Evolutionary conservation across 495 filamentous ascomycete species (phyloP).

Genomic region (Gamarada debralockiae): DNA sequence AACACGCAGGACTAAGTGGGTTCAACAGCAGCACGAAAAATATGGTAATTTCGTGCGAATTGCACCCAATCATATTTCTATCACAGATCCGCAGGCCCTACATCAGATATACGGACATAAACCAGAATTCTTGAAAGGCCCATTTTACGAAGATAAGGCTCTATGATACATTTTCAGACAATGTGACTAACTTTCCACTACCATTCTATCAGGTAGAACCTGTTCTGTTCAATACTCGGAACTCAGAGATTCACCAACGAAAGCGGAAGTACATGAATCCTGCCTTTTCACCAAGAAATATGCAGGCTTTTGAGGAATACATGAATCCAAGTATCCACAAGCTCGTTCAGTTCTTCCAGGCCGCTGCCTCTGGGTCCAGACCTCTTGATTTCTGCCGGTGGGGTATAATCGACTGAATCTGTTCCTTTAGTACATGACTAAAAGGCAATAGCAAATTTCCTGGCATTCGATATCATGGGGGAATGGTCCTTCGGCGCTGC

Average conservation of each 20-base stretch:
- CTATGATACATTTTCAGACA: too few relatives aligned
- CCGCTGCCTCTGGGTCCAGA: background rate
- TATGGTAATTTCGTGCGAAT: too few relatives aligned
- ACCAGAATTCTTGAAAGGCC: too few relatives aligned
- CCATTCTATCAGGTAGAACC: constrained; percentile 3
- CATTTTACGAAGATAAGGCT: too few relatives aligned
- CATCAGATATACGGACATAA: too few relatives aligned
- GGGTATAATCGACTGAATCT: background rate
- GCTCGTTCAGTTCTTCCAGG: background rate
- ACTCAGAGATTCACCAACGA: background rate
- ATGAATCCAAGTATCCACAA: background rate
- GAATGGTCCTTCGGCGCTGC: constrained; percentile 12
- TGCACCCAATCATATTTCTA: too few relatives aligned
- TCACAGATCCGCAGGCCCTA: too few relatives aligned
- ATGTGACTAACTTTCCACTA: too few relatives aligned
- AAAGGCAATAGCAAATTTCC: constrained; percentile 28
- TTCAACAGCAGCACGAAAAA: too few relatives aligned
- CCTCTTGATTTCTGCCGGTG: background rate
- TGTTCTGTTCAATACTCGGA: background rate
- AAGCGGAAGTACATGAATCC: constrained; percentile 4
- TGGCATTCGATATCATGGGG: constrained; percentile 38
- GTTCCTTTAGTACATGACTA: background rate
- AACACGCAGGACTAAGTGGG: too few relatives aligned
- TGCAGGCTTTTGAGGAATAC: background rate
- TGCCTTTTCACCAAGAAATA: constrained; percentile 1